Evolutionary conservation across 257 asterid genomes (phyloP).

Genomic region (Perilla frutescens): DNA sequence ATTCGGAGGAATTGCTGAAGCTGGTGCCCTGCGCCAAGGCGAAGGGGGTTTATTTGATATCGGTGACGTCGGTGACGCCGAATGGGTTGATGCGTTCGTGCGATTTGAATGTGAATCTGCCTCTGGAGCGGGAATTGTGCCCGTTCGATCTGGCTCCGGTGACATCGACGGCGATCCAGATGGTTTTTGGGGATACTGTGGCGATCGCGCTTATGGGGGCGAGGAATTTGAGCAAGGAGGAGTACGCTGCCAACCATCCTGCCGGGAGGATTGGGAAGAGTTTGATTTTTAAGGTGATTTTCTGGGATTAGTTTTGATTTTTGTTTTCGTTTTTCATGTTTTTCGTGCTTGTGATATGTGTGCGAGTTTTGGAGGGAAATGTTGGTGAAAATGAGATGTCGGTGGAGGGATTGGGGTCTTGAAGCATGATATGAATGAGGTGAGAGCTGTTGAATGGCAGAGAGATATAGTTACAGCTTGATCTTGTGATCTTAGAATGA

Average conservation of each 20-base stretch:
- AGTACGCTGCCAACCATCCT: conserved; percentile 82
- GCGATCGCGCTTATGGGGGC: conserved; percentile 92
- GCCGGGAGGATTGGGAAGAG: conserved; percentile 64
- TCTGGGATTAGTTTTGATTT: not conserved
- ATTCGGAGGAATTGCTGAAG: conserved; percentile 77
- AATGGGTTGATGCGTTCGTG: conserved; percentile 64
- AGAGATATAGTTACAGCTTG: conserved; percentile 3
- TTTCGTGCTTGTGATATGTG: not conserved
- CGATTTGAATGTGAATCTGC: conserved; percentile 94
- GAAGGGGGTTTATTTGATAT: conserved; percentile 78
- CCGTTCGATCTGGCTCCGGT: conserved; percentile 94
- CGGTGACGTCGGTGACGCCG: conserved; percentile 80
- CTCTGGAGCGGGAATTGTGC: conserved; percentile 84
- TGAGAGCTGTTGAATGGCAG: not conserved
- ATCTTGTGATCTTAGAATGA: conserved; percentile 1
- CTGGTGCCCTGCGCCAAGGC: conserved; percentile 94
- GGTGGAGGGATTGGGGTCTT: conserved; percentile 2
- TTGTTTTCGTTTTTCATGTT: not conserved
- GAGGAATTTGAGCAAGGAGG: conserved; percentile 73
- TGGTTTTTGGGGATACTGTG: conserved; percentile 86
- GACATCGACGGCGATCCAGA: conserved; percentile 68
- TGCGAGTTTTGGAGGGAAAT: conserved; percentile 23
- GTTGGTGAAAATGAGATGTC: not conserved
- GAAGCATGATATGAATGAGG: conserved; percentile 10
- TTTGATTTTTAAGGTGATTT: conserved; percentile 73